Conservation (phyloP, 2,329 filamentous ascomycete species). For the Fusarium nodosum region DNA sequence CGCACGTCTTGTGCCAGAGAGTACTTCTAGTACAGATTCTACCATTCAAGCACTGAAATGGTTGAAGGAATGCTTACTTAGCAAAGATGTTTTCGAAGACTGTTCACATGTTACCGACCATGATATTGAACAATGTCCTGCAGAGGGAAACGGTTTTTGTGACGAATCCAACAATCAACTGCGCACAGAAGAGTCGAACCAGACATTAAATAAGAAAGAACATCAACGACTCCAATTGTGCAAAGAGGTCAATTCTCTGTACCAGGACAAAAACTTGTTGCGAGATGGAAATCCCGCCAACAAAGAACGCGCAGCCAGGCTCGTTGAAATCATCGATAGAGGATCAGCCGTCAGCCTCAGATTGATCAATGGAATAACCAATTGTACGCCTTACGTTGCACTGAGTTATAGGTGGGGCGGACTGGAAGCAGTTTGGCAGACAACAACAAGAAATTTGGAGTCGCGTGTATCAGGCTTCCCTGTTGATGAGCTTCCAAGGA, state of each 20-base stretch:
- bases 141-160: rapidly evolving
- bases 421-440: constrained; percentile 11
- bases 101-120: not conserved
- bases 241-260: not conserved
- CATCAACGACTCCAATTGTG: not conserved
- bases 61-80: constrained; percentile 6
- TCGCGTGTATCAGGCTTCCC: not conserved
- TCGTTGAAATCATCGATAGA: not conserved
- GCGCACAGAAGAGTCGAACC: not conserved
- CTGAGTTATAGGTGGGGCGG: constrained; percentile 20
- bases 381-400: not conserved
- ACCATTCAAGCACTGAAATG: not conserved
- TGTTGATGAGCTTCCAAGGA: not conserved
- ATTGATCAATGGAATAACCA: not conserved
- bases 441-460: not conserved
- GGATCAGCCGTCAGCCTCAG: not conserved
- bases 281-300: rapidly evolving
- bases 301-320: not conserved
- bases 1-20: not conserved
- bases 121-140: rapidly evolving
- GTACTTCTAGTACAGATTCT: not conserved
- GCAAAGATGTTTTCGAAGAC: not conserved
- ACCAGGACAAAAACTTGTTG: not conserved
- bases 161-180: rapidly evolving
- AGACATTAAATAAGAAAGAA: not conserved